Percentiles rank a stretch among this genome's conserved stretches.
Conservation (phyloP, 2,329 filamentous ascomycete genomes). For the Rutstroemia sydowiana region DNA sequence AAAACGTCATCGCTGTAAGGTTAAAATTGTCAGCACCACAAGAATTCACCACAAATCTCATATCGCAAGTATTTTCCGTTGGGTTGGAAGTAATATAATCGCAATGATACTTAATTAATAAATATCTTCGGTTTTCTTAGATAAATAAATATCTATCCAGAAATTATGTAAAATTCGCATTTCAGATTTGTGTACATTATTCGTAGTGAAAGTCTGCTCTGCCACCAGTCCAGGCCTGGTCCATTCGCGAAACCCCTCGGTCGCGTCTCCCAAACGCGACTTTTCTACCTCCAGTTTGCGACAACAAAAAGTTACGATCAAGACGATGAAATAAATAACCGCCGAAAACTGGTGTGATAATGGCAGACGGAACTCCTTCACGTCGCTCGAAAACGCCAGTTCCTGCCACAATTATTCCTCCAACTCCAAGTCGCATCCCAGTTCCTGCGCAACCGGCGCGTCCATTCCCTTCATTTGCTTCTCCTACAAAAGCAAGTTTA, state of each 20-base stretch:
- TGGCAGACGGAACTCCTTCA: slow-evolving; percentile 7
- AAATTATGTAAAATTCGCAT: too few species aligned
- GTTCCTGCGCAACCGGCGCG: slow-evolving; percentile 13
- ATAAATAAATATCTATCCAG: too few species aligned
- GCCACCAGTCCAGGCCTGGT: neutral
- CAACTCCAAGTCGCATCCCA: slow-evolving; percentile 31
- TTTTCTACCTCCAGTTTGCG: neutral
- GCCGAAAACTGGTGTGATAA: neutral
- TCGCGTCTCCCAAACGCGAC: slow-evolving; percentile 1
- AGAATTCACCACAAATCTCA: neutral
- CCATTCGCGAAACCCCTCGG: slow-evolving; percentile 4
- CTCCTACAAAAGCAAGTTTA: slow-evolving; percentile 59
- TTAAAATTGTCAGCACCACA: slow-evolving; percentile 1
- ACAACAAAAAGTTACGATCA: neutral
- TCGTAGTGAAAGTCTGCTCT: neutral
- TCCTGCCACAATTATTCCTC: slow-evolving; percentile 31
- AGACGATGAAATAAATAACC: slow-evolving; percentile 3
- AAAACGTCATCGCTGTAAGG: slow-evolving; percentile 7
- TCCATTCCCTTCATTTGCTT: slow-evolving; percentile 50
- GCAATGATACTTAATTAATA: too few species aligned
- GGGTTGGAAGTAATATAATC: too few species aligned
- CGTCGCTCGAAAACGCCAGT: slow-evolving; percentile 7
- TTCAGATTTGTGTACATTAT: too few species aligned
- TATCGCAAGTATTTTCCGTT: neutral
- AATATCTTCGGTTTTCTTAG: too few species aligned